These are phyloP conservation scores for Yamadazyma diddensiae DNA, from an alignment of 1,139 yeast genomes.

Conservation along the genomic window DNA sequence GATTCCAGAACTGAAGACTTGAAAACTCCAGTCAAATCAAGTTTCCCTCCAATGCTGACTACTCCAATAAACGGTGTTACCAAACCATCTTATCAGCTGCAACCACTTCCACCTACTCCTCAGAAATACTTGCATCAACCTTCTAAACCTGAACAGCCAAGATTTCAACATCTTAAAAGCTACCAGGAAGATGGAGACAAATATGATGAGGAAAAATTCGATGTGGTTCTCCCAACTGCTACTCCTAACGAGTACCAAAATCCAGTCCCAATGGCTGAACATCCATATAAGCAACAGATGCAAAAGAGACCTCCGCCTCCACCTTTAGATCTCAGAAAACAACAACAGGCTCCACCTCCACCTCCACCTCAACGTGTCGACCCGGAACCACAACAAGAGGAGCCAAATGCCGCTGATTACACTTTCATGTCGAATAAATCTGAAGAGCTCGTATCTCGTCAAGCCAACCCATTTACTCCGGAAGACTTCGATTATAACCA, in stretches of 20 bases:
- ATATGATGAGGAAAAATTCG: slow-evolving; percentile 10
- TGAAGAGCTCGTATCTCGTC: slow-evolving; percentile 14
- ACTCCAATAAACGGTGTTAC: slow-evolving; percentile 9
- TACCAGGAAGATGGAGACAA: slow-evolving; percentile 1
- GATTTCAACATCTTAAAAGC: not conserved
- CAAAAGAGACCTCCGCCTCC: slow-evolving; percentile 25
- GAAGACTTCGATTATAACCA: slow-evolving; percentile 5
- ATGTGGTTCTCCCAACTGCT: slow-evolving; percentile 34
- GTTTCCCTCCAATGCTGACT: slow-evolving; percentile 16
- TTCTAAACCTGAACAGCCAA: slow-evolving; percentile 1
- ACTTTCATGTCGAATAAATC: slow-evolving; percentile 21
- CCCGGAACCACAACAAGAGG: slow-evolving; percentile 14
- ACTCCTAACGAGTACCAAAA: slow-evolving; percentile 31
- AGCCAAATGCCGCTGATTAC: slow-evolving; percentile 16
- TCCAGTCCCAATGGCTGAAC: slow-evolving; percentile 28
- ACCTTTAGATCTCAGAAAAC: slow-evolving; percentile 8
- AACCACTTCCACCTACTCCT: slow-evolving; percentile 3
- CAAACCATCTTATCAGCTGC: slow-evolving; percentile 5
- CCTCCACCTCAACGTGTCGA: slow-evolving; percentile 15
- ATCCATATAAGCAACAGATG: slow-evolving; percentile 23
- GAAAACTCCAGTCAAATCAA: slow-evolving; percentile 5
- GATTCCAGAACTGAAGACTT: slow-evolving; percentile 2
- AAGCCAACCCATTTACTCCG: slow-evolving; percentile 4
- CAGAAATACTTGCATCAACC: slow-evolving; percentile 1
- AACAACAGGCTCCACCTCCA: slow-evolving; percentile 9